Conservation (phyloP, 2,329 filamentous ascomycete species). For the Xylariaceae sp. region DNA sequence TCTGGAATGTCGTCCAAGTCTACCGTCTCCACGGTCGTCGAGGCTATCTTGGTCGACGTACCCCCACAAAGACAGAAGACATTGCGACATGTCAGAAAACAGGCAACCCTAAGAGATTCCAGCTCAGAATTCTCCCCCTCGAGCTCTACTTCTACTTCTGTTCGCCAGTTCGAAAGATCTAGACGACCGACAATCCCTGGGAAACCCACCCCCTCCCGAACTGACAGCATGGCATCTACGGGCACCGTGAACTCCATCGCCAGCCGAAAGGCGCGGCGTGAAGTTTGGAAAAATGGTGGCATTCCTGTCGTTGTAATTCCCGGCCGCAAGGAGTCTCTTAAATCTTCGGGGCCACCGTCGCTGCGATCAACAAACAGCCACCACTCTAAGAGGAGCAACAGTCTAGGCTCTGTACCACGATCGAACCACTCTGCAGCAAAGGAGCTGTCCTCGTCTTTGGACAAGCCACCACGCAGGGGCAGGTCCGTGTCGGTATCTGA, state of each 20-base stretch:
- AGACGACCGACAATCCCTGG: slow-evolving; percentile 41
- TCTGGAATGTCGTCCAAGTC: slow-evolving; percentile 64
- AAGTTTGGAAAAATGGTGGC: slow-evolving; percentile 64
- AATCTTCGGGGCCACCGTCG: slow-evolving; percentile 55
- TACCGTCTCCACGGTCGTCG: slow-evolving; percentile 62
- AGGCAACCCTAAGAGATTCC: slow-evolving; percentile 50
- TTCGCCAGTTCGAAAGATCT: slow-evolving; percentile 41
- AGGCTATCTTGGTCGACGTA: slow-evolving; percentile 62
- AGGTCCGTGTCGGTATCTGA: slow-evolving; percentile 57
- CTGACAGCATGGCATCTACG: slow-evolving; percentile 58
- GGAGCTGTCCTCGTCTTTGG: slow-evolving; percentile 52
- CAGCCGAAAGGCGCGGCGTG: slow-evolving; percentile 62
- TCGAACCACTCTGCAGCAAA: slow-evolving; percentile 51
- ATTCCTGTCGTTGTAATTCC: slow-evolving; percentile 70
- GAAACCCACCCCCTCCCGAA: slow-evolving; percentile 42
- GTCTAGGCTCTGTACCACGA: slow-evolving; percentile 55
- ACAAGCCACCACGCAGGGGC: slow-evolving; percentile 49
- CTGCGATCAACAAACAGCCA: slow-evolving; percentile 68
- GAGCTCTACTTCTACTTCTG: slow-evolving; percentile 53
- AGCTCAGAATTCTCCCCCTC: slow-evolving; percentile 49
- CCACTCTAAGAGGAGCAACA: slow-evolving; percentile 60
- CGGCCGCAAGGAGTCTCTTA: slow-evolving; percentile 61
- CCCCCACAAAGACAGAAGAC: slow-evolving; percentile 59
- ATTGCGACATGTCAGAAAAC: slow-evolving; percentile 67
- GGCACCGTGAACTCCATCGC: slow-evolving; percentile 57